These are phyloP conservation scores for Amanita thiersii DNA, from an alignment of 768 basidiomycete genomes.

Conservation along the genomic window DNA sequence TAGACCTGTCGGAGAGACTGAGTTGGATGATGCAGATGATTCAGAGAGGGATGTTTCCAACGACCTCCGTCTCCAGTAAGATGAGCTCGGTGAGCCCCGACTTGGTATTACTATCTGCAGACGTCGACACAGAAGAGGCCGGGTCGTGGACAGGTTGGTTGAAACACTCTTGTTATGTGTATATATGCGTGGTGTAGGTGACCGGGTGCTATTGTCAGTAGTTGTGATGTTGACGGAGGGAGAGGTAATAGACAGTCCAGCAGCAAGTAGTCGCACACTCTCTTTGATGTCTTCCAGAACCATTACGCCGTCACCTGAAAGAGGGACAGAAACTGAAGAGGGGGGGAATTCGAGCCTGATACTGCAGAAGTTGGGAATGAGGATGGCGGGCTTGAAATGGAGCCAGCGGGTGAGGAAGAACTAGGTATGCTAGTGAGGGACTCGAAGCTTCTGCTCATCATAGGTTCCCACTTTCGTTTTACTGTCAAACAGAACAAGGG, in stretches of 20 bases:
- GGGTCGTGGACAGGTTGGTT: constrained; percentile 17
- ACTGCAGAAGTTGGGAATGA: constrained; percentile 12
- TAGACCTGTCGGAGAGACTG: too few species aligned
- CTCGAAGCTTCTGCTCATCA: constrained; percentile 61
- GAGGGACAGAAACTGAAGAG: constrained; percentile 1
- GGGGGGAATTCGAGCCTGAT: constrained; percentile 5
- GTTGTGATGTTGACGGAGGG: not conserved
- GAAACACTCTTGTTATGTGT: constrained; percentile 11
- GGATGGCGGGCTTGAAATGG: constrained; percentile 9
- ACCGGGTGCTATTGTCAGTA: not conserved
- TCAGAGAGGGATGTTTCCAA: too few species aligned
- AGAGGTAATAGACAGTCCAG: constrained; percentile 22
- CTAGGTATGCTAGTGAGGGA: constrained; percentile 12
- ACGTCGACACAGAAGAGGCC: constrained; percentile 23
- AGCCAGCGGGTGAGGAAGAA: constrained; percentile 13
- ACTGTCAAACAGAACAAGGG: constrained; percentile 30
- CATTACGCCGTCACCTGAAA: constrained; percentile 20
- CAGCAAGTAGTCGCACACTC: constrained; percentile 54
- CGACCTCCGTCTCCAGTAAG: constrained; percentile 23
- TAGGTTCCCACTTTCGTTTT: constrained; percentile 80
- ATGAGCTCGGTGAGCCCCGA: constrained; percentile 29
- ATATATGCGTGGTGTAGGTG: not conserved
- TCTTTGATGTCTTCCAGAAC: constrained; percentile 57
- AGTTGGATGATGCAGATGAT: too few species aligned
- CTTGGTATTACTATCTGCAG: constrained; percentile 11